Base-by-base conservation (phyloP, 202 grass and related monocot species). In the Carex arenaria region DNA sequence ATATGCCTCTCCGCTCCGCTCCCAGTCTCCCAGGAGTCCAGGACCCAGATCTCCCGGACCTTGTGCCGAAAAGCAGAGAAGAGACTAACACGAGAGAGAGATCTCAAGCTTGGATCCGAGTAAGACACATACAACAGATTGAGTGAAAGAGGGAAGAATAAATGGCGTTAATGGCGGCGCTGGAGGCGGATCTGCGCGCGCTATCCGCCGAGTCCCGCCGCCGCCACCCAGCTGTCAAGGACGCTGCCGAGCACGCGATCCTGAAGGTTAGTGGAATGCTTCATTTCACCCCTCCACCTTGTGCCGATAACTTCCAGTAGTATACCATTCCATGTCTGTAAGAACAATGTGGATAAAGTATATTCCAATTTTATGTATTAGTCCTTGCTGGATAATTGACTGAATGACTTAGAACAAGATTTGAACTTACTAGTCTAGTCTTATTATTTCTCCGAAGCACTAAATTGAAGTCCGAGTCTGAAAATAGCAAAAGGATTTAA, bases 101-200 rank as follows among this genome's bases (percentile, higher is more conserved):
- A 64, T 38, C 87, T 88, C 87, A 78, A 92, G 30, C 83, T 86
- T 67, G 64, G 79, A 84, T 55, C 49, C 3, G 26, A 61, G 10
- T 70, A 17, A 82, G 28, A 82, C 28, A 52, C 47, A 74, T 20
- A 28, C 22, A 15, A 74, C 47, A 53, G 7, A 34, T 67, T 20
- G 53, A 79, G 74, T 19, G 68, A 64, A 80, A 53, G 77, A 59
- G 14, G 53, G 76, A n/a, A 84, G 56, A 43, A 45, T 23, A 75
- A 62, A 98, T 97, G 95, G 93, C 89, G 73, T 89, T 95, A 79
- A 98, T 95, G 95, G 87, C 87, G 91, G 91, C 89, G 78, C 91
- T 98, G 84, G 95, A 98, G 89, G 86, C 93, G 78, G 95, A 98
- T 98, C 95, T 98, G 67, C 95, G 95, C 54, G 95, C 95, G 7